Percentiles rank a stretch among this genome's conserved stretches.
Conservation (phyloP, 495 filamentous ascomycete genomes). For the Zalerion maritima region DNA sequence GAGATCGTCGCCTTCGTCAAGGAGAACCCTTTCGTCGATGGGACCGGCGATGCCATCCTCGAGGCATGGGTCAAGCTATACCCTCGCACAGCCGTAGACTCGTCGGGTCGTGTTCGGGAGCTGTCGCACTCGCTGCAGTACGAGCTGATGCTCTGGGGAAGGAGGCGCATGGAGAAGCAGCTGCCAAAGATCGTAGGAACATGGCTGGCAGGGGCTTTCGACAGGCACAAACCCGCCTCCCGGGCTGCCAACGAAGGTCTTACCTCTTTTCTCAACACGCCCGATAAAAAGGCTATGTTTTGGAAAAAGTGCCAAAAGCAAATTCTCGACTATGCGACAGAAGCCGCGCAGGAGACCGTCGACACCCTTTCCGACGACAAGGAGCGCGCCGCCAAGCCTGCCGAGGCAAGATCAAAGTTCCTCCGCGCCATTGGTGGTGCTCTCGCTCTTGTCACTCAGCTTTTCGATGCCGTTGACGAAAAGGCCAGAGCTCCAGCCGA, state of each 20-base stretch:
- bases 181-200: slow-evolving; percentile 63
- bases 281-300: slow-evolving; percentile 60
- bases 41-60: slow-evolving; percentile 48
- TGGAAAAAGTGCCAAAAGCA: slow-evolving; percentile 61
- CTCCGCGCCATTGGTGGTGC: slow-evolving; percentile 58
- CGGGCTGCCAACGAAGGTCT: slow-evolving; percentile 64
- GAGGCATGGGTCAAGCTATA: slow-evolving; percentile 84
- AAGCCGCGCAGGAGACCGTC: slow-evolving; percentile 64
- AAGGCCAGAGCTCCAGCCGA: too few species aligned
- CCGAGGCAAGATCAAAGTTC: slow-evolving; percentile 78
- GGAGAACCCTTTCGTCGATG: slow-evolving; percentile 25
- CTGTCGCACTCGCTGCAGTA: slow-evolving; percentile 64
- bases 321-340: slow-evolving; percentile 66
- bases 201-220: slow-evolving; percentile 81
- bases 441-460: slow-evolving; percentile 38
- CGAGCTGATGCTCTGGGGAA: slow-evolving; percentile 51
- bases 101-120: slow-evolving; percentile 73
- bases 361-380: slow-evolving; percentile 78
- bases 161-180: slow-evolving; percentile 66
- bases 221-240: slow-evolving; percentile 60
- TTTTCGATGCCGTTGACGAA: slow-evolving; percentile 33
- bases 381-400: slow-evolving; percentile 64
- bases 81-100: slow-evolving; percentile 76
- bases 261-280: slow-evolving; percentile 53
- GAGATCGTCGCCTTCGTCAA: slow-evolving; percentile 57